These are phyloP conservation scores for Amanita muscaria DNA, from an alignment of 768 basidiomycete species.

Conservation along the genomic window DNA sequence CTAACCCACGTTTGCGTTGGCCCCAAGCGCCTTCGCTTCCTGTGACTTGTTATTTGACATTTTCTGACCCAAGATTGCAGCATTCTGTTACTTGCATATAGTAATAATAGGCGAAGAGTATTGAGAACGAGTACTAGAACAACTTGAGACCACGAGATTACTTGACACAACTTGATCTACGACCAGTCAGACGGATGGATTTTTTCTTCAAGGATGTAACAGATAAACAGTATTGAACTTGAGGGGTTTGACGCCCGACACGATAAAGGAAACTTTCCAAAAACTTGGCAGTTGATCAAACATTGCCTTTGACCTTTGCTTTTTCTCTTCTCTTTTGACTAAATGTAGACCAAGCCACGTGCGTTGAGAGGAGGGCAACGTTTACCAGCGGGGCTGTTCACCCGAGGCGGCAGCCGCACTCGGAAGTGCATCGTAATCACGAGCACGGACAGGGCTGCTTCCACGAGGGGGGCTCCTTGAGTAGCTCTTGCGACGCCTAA, in stretches of 20 bases:
- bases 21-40: conserved; percentile 3
- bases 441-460: conserved; percentile 38
- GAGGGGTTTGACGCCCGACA: conserved; percentile 28
- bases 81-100: conserved; percentile 36
- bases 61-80: conserved; percentile 17
- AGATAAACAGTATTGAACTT: conserved; percentile 36
- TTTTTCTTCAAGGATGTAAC: conserved; percentile 19
- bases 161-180: conserved; percentile 47
- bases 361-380: conserved; percentile 10
- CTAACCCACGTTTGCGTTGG: neutral
- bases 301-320: conserved; percentile 34
- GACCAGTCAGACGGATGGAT: conserved; percentile 5
- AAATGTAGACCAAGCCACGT: conserved; percentile 21
- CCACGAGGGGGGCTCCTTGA: conserved; percentile 76
- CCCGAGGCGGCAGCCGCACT: conserved; percentile 32
- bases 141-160: conserved; percentile 48
- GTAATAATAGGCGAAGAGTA: conserved; percentile 38
- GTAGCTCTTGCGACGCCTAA: conserved; percentile 67
- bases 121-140: conserved; percentile 45
- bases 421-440: conserved; percentile 28
- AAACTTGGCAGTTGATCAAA: conserved; percentile 9
- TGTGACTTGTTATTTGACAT: conserved; percentile 1
- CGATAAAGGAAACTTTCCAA: conserved; percentile 25
- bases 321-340: conserved; percentile 21
- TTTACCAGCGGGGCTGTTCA: conserved; percentile 54